A percentile compares a stretch with the other conserved stretches of the same genome.
phyloP scores from a whole-genome alignment of 169 alveolate species.

The Theileria luwenshuni region DNA sequence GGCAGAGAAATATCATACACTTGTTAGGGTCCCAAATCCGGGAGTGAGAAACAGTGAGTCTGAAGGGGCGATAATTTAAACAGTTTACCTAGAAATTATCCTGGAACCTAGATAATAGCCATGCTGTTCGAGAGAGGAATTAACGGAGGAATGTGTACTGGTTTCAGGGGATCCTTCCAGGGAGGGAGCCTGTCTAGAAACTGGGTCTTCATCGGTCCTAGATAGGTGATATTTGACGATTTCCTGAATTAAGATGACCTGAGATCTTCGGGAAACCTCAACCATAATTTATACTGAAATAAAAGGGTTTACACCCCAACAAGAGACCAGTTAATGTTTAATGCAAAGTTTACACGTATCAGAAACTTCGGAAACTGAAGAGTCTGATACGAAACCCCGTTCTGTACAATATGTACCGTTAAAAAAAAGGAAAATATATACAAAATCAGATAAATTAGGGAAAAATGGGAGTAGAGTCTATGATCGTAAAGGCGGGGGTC shows the following conservation, averaged over 20 bases:
- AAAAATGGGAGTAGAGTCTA: constrained; percentile 21
- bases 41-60: constrained; percentile 52
- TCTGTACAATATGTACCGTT: constrained; percentile 36
- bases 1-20: constrained; percentile 62
- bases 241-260: constrained; percentile 59
- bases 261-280: constrained; percentile 29
- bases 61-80: not conserved
- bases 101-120: constrained; percentile 57
- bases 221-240: constrained; percentile 49
- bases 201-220: not conserved
- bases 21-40: constrained; percentile 62
- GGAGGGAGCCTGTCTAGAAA: constrained; percentile 9
- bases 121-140: constrained; percentile 48
- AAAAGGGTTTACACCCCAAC: not conserved
- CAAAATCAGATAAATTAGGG: not conserved
- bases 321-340: constrained; percentile 13
- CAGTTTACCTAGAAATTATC: constrained; percentile 36
- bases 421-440: constrained; percentile 9
- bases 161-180: constrained; percentile 24
- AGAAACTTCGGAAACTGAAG: constrained; percentile 7
- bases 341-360: not conserved
- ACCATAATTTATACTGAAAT: constrained; percentile 32
- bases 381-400: constrained; percentile 16
- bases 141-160: constrained; percentile 40
- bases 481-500: constrained; percentile 43